Conservation (phyloP, 306 rosid species). For the Cercis canadensis region DNA sequence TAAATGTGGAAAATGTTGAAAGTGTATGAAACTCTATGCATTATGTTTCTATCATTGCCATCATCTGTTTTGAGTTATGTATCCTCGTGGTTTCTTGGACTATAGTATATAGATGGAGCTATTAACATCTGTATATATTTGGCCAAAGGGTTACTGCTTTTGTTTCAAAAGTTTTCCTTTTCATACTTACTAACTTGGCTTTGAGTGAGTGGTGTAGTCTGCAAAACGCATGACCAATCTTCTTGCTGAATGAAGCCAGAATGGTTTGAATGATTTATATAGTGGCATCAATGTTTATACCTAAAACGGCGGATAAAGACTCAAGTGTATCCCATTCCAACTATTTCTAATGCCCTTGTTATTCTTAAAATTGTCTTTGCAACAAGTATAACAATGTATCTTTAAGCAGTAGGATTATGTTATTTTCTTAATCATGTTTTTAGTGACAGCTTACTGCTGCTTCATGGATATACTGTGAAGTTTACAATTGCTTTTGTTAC, state of each 20-base stretch:
- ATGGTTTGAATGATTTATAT: neutral
- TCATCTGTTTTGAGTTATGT: constrained; percentile 2
- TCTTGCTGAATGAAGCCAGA: neutral
- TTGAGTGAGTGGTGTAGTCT: neutral
- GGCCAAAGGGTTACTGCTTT: neutral
- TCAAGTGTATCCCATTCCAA: constrained; percentile 1
- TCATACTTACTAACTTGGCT: constrained; percentile 5
- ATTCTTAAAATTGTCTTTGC: constrained; percentile 14
- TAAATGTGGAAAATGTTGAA: constrained; percentile 82
- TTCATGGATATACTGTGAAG: constrained; percentile 1
- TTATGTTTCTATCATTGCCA: constrained; percentile 32
- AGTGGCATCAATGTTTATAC: neutral
- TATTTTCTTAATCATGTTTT: constrained; percentile 7
- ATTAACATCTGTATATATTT: neutral
- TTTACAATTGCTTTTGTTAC: neutral
- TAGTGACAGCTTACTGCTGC: too few relatives aligned
- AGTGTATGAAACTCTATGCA: constrained; percentile 53
- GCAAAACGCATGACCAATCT: constrained; percentile 22
- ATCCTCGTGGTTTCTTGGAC: constrained; percentile 17
- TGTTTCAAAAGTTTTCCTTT: constrained; percentile 8
- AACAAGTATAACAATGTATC: neutral
- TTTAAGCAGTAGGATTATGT: constrained; percentile 14
- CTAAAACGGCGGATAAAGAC: neutral
- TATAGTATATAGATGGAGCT: neutral
- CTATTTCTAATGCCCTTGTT: constrained; percentile 26